Percentiles rank a stretch among this genome's conserved stretches.
Evolutionary conservation across 371 early-diverging fungal species (phyloP).

Genomic region (Thermomucor indicae-seudaticae): DNA sequence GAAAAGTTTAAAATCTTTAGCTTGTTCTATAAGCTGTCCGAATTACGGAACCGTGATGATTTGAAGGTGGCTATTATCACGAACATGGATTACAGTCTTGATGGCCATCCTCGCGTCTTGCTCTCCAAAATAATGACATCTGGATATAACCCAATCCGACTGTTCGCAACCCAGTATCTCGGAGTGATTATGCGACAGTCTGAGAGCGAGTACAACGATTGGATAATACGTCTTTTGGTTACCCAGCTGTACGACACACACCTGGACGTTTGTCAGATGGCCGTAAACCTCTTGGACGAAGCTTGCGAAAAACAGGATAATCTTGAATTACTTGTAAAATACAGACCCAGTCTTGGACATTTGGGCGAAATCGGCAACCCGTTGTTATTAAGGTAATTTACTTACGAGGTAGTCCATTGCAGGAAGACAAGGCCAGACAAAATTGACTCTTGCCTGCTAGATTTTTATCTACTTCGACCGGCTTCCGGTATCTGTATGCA

Average conservation of each 20-base stretch:
- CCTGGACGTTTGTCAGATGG: conserved; percentile 69
- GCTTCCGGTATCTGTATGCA: conserved; percentile 69
- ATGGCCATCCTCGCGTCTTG: conserved; percentile 80
- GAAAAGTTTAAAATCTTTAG: conserved; percentile 79
- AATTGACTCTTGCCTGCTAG: conserved; percentile 8
- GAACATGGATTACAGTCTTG: conserved; percentile 74
- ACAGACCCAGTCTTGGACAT: conserved; percentile 72
- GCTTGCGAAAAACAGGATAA: conserved; percentile 67
- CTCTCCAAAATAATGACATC: conserved; percentile 84
- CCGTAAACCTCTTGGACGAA: conserved; percentile 68
- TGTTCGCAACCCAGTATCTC: conserved; percentile 74
- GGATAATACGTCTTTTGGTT: conserved; percentile 73
- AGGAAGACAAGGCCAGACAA: background rate
- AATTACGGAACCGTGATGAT: conserved; percentile 79
- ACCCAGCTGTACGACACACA: conserved; percentile 84
- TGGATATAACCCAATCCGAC: conserved; percentile 72
- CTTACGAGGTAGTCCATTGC: background rate
- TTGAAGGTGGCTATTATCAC: conserved; percentile 73
- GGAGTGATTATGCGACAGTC: conserved; percentile 60
- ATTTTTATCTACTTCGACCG: conserved; percentile 69
- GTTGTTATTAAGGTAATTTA: conserved; percentile 57
- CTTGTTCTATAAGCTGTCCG: conserved; percentile 76
- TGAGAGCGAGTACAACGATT: conserved; percentile 63
- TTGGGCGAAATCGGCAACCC: conserved; percentile 71
- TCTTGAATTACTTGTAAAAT: conserved; percentile 62